Evolutionary conservation across 2,329 filamentous ascomycete species (phyloP).

Genomic region (Talaromyces sp.): DNA sequence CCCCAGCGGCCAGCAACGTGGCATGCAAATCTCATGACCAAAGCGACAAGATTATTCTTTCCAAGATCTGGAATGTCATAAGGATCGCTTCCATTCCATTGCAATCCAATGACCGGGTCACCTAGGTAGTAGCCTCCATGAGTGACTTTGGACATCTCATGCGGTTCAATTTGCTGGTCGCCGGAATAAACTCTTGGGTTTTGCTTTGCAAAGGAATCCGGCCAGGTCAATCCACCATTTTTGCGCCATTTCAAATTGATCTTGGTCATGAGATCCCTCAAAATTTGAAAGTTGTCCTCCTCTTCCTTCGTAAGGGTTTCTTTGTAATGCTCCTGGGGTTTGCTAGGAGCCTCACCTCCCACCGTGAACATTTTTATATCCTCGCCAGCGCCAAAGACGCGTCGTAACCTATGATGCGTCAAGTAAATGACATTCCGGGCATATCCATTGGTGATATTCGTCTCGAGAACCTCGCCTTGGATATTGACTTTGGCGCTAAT

Average conservation of each 20-base stretch:
- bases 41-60: constrained; percentile 36
- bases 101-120: constrained; percentile 39
- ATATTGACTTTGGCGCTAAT: constrained; percentile 54
- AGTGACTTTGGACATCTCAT: not conserved
- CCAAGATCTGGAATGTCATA: constrained; percentile 34
- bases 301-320: constrained; percentile 28
- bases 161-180: not conserved
- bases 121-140: constrained; percentile 31
- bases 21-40: constrained; percentile 53
- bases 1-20: constrained; percentile 31
- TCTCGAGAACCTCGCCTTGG: constrained; percentile 50
- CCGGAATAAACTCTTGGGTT: constrained; percentile 5
- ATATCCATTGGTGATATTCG: constrained; percentile 49
- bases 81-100: constrained; percentile 23
- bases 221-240: constrained; percentile 37
- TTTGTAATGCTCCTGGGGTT: constrained; percentile 18
- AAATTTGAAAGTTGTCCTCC: constrained; percentile 26
- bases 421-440: constrained; percentile 52
- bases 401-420: constrained; percentile 40
- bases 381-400: constrained; percentile 32
- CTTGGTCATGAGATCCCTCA: constrained; percentile 35
- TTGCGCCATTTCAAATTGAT: constrained; percentile 30
- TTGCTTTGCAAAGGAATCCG: constrained; percentile 6
- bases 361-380: constrained; percentile 21
- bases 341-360: constrained; percentile 23